Base-by-base conservation (phyloP, 2,329 filamentous ascomycete genomes). In the Massarina eburnea region DNA sequence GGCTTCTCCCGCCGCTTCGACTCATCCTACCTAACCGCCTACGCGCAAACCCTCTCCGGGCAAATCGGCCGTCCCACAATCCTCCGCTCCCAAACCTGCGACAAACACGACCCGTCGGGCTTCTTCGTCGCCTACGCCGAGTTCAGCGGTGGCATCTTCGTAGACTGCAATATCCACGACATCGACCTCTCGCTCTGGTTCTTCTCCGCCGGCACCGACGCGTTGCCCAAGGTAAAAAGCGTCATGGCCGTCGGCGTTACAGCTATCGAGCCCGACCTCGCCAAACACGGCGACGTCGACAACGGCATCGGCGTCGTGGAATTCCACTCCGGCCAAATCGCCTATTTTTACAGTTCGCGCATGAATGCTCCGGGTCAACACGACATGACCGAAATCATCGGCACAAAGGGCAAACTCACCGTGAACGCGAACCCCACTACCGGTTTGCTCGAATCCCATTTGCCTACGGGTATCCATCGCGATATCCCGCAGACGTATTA, bases 281-380 rank as follows among this genome's bases (percentile, higher is more conserved):
- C 73, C 41, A 76, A 81, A 51, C 74, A 81, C 66, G 78, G 78
- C 21, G 82, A 85, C 54, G 75, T 79, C 4, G 82, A 85, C 58
- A 85, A 85, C 52, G 82, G 79, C 3, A 74, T 84, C 0, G 84
- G 82, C 3, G 71, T 86, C 15, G 78, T 86, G 12, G 84, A 88
- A 66, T 88, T 88, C 66, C 79, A 77, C 58, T 77, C 76, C 40
- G 82, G 80, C 34, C 79, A 80, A 59, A 81, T 88, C 36, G 83
- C 82, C 1, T 82, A 85, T 61, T 79, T 85, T 49, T 87, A 83
- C 64, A 76, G 74, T 33, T 80, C 75, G 8, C 75, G 83, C 12
- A 87, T 86, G 80, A 87, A 86, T 79, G 80, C 83, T 0, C 78
- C 80, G 0, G 84, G 84, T 0, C 83, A 87, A 65, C 80, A 85